These are phyloP conservation scores for Saitozyma sp. DNA, from an alignment of 768 basidiomycete genomes.

Conservation along the genomic window DNA sequence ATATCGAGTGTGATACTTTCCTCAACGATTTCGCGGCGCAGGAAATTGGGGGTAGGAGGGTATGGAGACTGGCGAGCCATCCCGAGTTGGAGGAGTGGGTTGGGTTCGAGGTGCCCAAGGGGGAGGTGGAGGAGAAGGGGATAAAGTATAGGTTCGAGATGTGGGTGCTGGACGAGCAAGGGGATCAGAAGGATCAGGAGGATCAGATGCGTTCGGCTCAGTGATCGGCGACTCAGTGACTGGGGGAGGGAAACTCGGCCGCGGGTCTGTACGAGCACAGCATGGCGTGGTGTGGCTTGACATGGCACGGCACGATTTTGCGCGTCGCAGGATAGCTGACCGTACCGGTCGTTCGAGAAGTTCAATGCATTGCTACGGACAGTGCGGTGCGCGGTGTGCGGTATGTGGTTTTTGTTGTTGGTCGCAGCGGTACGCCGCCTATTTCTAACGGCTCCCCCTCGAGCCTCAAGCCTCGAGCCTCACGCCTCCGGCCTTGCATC, in stretches of 20 bases:
- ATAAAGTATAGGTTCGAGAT: constrained; percentile 90
- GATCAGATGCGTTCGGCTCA: no score
- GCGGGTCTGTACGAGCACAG: no score
- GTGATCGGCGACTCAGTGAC: no score
- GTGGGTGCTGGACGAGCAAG: constrained; percentile 62
- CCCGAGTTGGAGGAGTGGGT: constrained; percentile 72
- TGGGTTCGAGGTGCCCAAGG: constrained; percentile 73
- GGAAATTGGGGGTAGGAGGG: constrained; percentile 24
- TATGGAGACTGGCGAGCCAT: constrained; percentile 66
- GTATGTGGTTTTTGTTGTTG: constrained; percentile 6
- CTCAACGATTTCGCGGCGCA: constrained; percentile 67
- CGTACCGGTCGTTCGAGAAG: no score
- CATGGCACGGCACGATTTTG: not conserved
- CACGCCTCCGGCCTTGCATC: no score
- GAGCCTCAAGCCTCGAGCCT: no score
- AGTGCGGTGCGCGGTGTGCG: no score
- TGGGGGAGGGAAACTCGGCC: no score
- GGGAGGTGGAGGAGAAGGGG: constrained; percentile 77
- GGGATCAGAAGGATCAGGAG: not conserved
- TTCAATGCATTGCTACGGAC: no score
- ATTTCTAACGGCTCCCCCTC: not conserved
- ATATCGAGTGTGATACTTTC: constrained; percentile 83
- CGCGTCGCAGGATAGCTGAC: not conserved
- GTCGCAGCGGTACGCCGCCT: constrained; percentile 1
- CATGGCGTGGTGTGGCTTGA: not conserved